Evolutionary conservation across 2,329 filamentous ascomycete genomes (phyloP).

Genomic region (Aspergillus latus): DNA sequence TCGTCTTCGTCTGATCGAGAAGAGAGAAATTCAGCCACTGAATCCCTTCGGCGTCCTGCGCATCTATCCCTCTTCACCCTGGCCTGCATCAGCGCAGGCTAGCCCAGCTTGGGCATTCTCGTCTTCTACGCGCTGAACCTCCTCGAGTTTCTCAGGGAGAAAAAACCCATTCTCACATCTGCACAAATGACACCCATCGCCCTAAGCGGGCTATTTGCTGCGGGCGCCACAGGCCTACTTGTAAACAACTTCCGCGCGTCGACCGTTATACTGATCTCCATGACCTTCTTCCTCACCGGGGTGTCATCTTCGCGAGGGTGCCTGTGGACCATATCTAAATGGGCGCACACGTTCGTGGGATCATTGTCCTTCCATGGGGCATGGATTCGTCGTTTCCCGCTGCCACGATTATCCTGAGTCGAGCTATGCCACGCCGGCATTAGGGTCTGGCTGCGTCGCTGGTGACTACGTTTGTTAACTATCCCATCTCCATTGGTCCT

Average conservation of each 20-base stretch:
- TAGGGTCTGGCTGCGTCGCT: constrained; percentile 54
- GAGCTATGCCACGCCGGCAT: constrained; percentile 26
- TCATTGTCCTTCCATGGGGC: too few relatives aligned
- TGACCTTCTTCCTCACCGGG: too few relatives aligned
- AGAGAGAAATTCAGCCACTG: constrained; percentile 49
- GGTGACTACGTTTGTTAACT: constrained; percentile 17
- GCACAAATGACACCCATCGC: too few relatives aligned
- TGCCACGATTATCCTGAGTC: neutral
- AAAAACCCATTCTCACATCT: neutral
- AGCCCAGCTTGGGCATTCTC: constrained; percentile 40
- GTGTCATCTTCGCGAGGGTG: too few relatives aligned
- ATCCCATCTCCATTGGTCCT: constrained; percentile 19
- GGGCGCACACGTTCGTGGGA: too few relatives aligned
- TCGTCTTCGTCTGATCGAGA: constrained; percentile 55
- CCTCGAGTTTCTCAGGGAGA: neutral
- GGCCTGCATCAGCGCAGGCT: constrained; percentile 41
- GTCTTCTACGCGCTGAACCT: constrained; percentile 3
- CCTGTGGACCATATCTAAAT: too few relatives aligned
- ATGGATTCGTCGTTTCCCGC: too few relatives aligned
- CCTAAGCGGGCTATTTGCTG: too few relatives aligned
- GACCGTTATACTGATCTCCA: too few relatives aligned
- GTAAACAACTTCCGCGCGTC: too few relatives aligned
- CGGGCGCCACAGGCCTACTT: too few relatives aligned
- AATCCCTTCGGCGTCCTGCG: constrained; percentile 49
- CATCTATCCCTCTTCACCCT: constrained; percentile 33